These are phyloP conservation scores for Penicillium decumbens DNA, from an alignment of 2,329 filamentous ascomycete genomes.

Conservation along the genomic window DNA sequence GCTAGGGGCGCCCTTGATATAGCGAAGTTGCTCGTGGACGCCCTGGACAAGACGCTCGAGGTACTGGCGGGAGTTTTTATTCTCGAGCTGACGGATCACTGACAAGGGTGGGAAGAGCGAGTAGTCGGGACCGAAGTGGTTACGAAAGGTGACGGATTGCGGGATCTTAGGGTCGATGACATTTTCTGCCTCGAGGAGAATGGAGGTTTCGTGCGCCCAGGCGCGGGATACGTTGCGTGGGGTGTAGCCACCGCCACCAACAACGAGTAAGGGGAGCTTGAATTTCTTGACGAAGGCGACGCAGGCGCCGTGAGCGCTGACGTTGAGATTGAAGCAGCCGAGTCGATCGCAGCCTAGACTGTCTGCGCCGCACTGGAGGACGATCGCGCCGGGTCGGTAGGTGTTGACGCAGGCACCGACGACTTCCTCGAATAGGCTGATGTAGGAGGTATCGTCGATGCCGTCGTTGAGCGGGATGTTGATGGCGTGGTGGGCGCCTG, in stretches of 20 bases:
- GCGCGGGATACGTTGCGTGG: conserved; percentile 92
- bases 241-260: conserved; percentile 94
- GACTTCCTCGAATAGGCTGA: conserved; percentile 74
- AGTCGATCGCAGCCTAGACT: conserved; percentile 88
- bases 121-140: conserved; percentile 83
- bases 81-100: conserved; percentile 62
- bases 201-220: conserved; percentile 94
- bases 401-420: conserved; percentile 72
- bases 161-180: conserved; percentile 71
- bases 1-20: conserved; percentile 78
- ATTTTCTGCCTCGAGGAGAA: conserved; percentile 71
- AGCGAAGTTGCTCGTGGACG: conserved; percentile 78
- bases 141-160: conserved; percentile 73
- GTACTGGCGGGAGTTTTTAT: conserved; percentile 73
- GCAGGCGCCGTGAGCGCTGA: conserved; percentile 87
- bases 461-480: conserved; percentile 89
- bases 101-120: conserved; percentile 84
- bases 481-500: conserved; percentile 81
- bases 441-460: conserved; percentile 86
- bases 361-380: conserved; percentile 92
- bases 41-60: conserved; percentile 70
- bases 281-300: conserved; percentile 82
- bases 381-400: conserved; percentile 86
- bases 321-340: conserved; percentile 93
- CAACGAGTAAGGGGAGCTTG: conserved; percentile 75